Percentiles rank a stretch among this genome's conserved stretches.
phyloP scores from a whole-genome alignment of 2,329 filamentous ascomycete species.

The Emericellopsis atlantica region DNA sequence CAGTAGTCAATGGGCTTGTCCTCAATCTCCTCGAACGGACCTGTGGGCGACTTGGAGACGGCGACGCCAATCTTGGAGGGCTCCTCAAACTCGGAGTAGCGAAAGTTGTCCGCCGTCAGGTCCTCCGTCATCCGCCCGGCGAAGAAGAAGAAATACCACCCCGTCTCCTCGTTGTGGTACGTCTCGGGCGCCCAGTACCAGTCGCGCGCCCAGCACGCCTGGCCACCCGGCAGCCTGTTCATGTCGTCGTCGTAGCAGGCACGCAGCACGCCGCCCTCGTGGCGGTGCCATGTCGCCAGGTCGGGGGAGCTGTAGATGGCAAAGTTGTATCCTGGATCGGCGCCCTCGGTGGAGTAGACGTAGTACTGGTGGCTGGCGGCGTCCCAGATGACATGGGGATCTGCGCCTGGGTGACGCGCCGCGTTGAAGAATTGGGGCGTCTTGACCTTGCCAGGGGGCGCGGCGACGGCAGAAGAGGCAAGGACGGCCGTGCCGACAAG shows the following conservation, averaged over 20 bases:
- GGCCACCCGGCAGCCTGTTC: constrained; percentile 14
- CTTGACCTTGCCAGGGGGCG: neutral
- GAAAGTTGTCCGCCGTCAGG: constrained; percentile 17
- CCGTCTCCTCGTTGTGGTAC: constrained; percentile 20
- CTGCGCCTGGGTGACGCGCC: constrained; percentile 16
- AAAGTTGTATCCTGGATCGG: constrained; percentile 16
- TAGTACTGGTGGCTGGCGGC: constrained; percentile 15
- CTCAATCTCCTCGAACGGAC: constrained; percentile 18
- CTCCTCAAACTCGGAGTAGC: constrained; percentile 20
- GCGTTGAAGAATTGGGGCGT: constrained; percentile 19
- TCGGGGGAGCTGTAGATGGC: constrained; percentile 22
- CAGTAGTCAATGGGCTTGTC: constrained; percentile 18
- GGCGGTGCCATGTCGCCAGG: constrained; percentile 19
- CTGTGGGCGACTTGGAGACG: constrained; percentile 18
- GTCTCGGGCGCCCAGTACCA: constrained; percentile 23
- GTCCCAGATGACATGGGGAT: constrained; percentile 19
- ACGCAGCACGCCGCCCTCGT: constrained; percentile 17
- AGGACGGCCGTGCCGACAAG: neutral
- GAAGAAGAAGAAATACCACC: constrained; percentile 24
- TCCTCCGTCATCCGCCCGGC: constrained; percentile 18
- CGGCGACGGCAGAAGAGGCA: neutral
- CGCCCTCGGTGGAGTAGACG: constrained; percentile 21
- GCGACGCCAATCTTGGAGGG: constrained; percentile 21
- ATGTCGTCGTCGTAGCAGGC: constrained; percentile 16
- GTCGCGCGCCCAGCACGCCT: constrained; percentile 21